Conservation (phyloP, 371 early-diverging fungal species). For the Mucor plumbeus region DNA sequence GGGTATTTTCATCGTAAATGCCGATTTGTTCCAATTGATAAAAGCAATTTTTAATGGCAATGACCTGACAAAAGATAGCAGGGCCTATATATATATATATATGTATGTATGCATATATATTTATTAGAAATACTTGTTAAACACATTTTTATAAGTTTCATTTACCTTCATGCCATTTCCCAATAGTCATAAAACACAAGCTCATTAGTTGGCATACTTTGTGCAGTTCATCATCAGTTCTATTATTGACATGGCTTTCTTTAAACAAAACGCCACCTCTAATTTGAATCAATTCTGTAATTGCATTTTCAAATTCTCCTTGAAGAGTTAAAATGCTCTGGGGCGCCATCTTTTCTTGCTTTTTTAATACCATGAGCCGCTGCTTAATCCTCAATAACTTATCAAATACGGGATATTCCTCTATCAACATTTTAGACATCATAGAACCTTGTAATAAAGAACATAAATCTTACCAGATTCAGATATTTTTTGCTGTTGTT, state of each 20-base stretch:
- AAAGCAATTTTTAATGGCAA: slow-evolving; percentile 20
- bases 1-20: slow-evolving; percentile 9
- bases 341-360: background rate
- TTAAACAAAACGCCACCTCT: slow-evolving; percentile 12
- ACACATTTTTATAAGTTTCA: background rate
- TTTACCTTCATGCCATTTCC: slow-evolving; percentile 20
- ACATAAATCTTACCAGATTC: slow-evolving; percentile 8
- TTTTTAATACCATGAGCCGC: slow-evolving; percentile 10
- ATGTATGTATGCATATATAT: background rate
- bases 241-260: slow-evolving; percentile 10
- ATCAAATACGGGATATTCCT: slow-evolving; percentile 16
- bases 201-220: slow-evolving; percentile 21
- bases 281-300: slow-evolving; percentile 4
- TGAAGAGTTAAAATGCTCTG: background rate
- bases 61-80: slow-evolving; percentile 18
- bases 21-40: slow-evolving; percentile 20
- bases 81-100: background rate
- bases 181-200: slow-evolving; percentile 18
- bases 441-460: no score
- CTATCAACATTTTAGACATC: background rate
- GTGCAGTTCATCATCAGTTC: slow-evolving; percentile 18
- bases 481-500: slow-evolving; percentile 11
- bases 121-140: background rate
- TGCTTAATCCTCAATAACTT: slow-evolving; percentile 10
- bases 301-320: slow-evolving; percentile 11